Conservation (phyloP, 2,329 filamentous ascomycete genomes). For the Zasmidium citrigriseum region DNA sequence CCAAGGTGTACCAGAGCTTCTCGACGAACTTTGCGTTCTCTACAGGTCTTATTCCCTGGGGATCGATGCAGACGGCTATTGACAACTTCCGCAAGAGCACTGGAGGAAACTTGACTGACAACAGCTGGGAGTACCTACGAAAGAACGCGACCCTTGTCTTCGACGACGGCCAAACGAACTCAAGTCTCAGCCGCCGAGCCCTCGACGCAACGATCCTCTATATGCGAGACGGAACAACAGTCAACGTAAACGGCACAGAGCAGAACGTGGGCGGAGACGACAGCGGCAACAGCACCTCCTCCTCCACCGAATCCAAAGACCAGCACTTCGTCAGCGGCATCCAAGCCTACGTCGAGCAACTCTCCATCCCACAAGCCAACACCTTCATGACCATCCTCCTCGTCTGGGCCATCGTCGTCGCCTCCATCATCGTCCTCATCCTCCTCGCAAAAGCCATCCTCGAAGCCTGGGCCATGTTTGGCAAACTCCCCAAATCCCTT, state of each 20-base stretch:
- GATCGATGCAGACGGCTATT: slow-evolving; percentile 75
- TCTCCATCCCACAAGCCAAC: slow-evolving; percentile 83
- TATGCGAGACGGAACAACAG: slow-evolving; percentile 34
- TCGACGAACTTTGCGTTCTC: slow-evolving; percentile 93
- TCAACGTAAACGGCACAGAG: slow-evolving; percentile 45
- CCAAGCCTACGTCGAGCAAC: slow-evolving; percentile 77
- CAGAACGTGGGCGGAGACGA: slow-evolving; percentile 28
- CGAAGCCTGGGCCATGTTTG: slow-evolving; percentile 88
- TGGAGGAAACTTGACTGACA: slow-evolving; percentile 81
- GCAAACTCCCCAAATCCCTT: slow-evolving; percentile 77
- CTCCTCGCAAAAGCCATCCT: slow-evolving; percentile 88
- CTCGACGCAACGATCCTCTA: slow-evolving; percentile 28
- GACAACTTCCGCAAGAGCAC: slow-evolving; percentile 79
- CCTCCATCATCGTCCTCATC: slow-evolving; percentile 79
- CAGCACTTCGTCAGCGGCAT: slow-evolving; percentile 70
- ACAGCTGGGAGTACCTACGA: slow-evolving; percentile 72
- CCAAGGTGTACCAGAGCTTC: slow-evolving; percentile 84
- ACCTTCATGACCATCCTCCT: slow-evolving; percentile 95
- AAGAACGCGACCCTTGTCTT: slow-evolving; percentile 80
- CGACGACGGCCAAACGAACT: slow-evolving; percentile 54
- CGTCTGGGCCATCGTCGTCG: slow-evolving; percentile 84
- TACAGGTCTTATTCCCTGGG: slow-evolving; percentile 80
- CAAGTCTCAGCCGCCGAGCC: slow-evolving; percentile 37
- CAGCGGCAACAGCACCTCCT: slow-evolving; percentile 28
- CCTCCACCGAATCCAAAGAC: slow-evolving; percentile 41